Evolutionary conservation across 495 filamentous ascomycete species (phyloP), one percentile per base, ranked within the genome.

Genomic region (Letharia columbiana): DNA sequence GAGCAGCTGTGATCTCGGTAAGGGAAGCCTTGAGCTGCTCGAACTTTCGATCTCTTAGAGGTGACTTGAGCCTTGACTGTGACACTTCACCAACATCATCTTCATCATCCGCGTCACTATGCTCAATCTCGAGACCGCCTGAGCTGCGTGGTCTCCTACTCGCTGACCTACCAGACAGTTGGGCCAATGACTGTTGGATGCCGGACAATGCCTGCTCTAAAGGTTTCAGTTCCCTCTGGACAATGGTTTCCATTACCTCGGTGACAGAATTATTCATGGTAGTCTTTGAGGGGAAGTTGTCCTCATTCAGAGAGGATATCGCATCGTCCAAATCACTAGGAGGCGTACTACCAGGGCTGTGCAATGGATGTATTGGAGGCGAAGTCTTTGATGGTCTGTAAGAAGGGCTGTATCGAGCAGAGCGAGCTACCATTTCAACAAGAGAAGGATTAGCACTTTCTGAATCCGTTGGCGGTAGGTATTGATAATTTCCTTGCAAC

Each of bases 61-160:
- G 86, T 18, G 81, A 83, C 45, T 63, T 67, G 57, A 67, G 57
- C n/a, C 60, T 70, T 10, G 57, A 57, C 56, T 50, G 57, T 50
- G 50, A 37, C 12, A 61, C 70, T 35, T 84, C 84, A 23, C 83
- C 76, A 10, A 85, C 87, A 35, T 96, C 91, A 70, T 96, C 92
- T 72, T 96, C 92, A 68, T 98, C 94, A 68, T 98, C 94, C 3
- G 93, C 94, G 76, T 97, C 94, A 66, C 92, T 96, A 59, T 92
- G 82, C 59, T 85, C 85, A 50, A 84, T 75, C 50, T 87, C 85
- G 13, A 80, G 82, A 59, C 87, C 88, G 23, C 83, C 73, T 68
- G 86, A 88, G 68, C 83, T 79, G 69, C 76, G 75, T 45, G 76
- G 74, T 61, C 76, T 73, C 54, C 76, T 70, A 62, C 71, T 78